Evolutionary conservation across 2,329 filamentous ascomycete genomes (phyloP), one percentile per base, ranked within the genome.

Genomic region (Xylaria sp.): DNA sequence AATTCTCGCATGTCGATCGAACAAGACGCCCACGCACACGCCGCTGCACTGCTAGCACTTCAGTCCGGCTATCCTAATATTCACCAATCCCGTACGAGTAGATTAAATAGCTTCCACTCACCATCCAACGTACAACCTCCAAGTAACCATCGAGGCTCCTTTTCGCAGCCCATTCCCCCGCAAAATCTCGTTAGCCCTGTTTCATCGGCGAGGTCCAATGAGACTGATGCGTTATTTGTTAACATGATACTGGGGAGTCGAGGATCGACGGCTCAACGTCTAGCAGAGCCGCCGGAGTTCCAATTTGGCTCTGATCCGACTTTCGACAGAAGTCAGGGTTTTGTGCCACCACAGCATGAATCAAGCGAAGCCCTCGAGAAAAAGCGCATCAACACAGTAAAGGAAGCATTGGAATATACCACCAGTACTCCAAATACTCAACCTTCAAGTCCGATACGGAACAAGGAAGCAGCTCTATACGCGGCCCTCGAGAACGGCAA

Each of bases 251-350:
- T 80, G 68, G 80, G 78, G 12, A 70, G 68, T 41, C 66, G 70
- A 48, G 60, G 70, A 56, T 39, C 70, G 36, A 66, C 32, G 52
- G 30, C 30, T 25, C 72, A 72, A 58, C 60, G 70, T 78, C 67
- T 78, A 78, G 67, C 78, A 78, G 74, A 79, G 78, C 41, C 79
- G 76, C 61, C 76, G 78, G 65, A 86, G 60, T 82, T 91, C 52
- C 86, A 87, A 69, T 93, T 89, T 86, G 91, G 91, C 10, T 91
- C 91, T 0, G 91, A 93, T 77, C 77, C 84, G n/a, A 87, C 83
- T 65, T 93, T 93, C 76, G 84, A 81, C 68, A 78, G 80, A 25
- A 77, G 83, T 6, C 86, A 87, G 72, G 85, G 83, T n/a, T 93
- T 90, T 73, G 80, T 87, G 7, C 86, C 89, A 0, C 85, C 7